Evolutionary conservation across 2,329 filamentous ascomycete species (phyloP).

Genomic region (Dactylella cylindrospora): DNA sequence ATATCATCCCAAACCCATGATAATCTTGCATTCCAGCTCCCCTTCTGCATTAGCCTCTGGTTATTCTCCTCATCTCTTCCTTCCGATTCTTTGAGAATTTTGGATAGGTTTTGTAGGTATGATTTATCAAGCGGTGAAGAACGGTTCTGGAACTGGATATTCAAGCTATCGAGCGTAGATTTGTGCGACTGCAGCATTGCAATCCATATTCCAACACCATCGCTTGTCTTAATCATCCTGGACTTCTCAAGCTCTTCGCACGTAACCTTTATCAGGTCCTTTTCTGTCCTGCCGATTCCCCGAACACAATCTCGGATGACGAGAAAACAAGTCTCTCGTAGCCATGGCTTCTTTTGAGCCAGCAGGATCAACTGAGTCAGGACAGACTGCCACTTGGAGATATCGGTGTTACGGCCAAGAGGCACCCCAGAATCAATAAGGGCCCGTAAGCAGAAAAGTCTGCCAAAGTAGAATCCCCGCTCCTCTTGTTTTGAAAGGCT

Average conservation of each 20-base stretch:
- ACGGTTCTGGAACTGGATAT: constrained; percentile 24
- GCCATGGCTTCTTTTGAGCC: constrained; percentile 80
- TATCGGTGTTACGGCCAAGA: constrained; percentile 53
- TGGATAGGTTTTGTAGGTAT: constrained; percentile 31
- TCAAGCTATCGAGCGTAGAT: constrained; percentile 50
- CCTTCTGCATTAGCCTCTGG: constrained; percentile 28
- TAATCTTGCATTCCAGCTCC: constrained; percentile 34
- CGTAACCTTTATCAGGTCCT: constrained; percentile 63
- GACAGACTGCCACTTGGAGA: constrained; percentile 62
- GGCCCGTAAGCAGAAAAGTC: constrained; percentile 82
- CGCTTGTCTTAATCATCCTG: constrained; percentile 75
- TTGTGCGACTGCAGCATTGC: constrained; percentile 58
- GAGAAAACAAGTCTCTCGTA: constrained; percentile 85
- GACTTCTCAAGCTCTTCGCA: constrained; percentile 65
- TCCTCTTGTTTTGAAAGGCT: constrained; percentile 68
- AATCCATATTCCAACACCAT: constrained; percentile 88
- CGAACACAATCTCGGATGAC: constrained; percentile 26
- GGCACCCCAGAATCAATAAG: constrained; percentile 77
- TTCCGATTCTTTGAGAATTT: constrained; percentile 33
- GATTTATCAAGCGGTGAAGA: constrained; percentile 33
- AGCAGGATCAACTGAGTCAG: constrained; percentile 72
- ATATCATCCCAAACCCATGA: constrained; percentile 40
- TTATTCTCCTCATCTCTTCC: constrained; percentile 30
- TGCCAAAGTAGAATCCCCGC: constrained; percentile 79
- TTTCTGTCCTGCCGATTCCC: constrained; percentile 55